A percentile compares a stretch with the other conserved stretches of the same genome.
Evolutionary conservation across 1,284 basidiomycete genomes (phyloP).

Genomic region (Porogramme epimiltina): DNA sequence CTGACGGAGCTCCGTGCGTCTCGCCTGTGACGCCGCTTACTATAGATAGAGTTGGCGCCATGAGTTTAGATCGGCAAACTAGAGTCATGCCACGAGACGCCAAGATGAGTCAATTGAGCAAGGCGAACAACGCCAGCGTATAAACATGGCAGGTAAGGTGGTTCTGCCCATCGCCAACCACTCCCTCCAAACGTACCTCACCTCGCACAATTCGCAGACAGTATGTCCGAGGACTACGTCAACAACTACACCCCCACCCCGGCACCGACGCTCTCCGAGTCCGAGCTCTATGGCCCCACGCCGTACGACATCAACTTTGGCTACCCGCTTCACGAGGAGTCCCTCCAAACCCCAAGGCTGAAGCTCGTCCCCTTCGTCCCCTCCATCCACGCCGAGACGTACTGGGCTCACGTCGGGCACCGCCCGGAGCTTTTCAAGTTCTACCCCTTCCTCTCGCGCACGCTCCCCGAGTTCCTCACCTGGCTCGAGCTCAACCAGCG

Average conservation of each 20-base stretch:
- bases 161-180: too few species aligned
- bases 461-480: conserved; percentile 17
- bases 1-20: too few species aligned
- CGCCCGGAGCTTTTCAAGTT: conserved; percentile 20
- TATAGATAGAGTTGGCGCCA: too few species aligned
- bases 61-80: too few species aligned
- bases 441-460: conserved; percentile 13
- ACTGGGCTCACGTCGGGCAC: conserved; percentile 20
- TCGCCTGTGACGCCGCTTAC: too few species aligned
- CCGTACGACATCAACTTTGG: conserved; percentile 36
- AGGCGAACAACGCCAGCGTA: too few species aligned
- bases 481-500: conserved; percentile 15
- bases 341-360: conserved; percentile 13
- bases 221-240: conserved; percentile 1
- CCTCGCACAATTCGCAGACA: too few species aligned
- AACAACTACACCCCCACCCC: conserved; percentile 2
- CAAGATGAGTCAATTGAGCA: too few species aligned
- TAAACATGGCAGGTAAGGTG: too few species aligned
- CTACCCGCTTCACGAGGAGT: conserved; percentile 29
- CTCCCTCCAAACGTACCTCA: too few species aligned
- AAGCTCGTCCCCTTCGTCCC: conserved; percentile 26
- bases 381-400: conserved; percentile 17
- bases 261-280: neutral
- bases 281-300: conserved; percentile 9
- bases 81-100: too few species aligned